Base-by-base conservation (phyloP, 1,284 basidiomycete species). In the Ganoderma meredithae region DNA sequence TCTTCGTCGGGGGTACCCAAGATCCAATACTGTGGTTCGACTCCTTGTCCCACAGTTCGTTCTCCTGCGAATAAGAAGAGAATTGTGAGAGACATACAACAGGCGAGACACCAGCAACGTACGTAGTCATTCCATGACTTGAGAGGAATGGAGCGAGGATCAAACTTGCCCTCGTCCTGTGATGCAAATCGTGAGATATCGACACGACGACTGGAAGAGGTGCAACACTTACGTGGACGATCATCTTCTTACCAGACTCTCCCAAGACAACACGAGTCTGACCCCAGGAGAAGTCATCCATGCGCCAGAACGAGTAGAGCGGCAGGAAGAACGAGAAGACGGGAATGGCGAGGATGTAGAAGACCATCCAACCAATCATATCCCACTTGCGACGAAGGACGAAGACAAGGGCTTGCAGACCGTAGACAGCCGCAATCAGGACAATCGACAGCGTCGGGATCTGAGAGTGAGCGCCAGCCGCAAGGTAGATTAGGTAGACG, bases 241-340 rank as follows among this genome's bases (percentile, higher is more conserved):
- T 91, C 73, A 98, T 84, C 83, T 96, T 97, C 86, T 97, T 97
- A 39, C 97, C 97, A 68, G 91, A 88, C 81, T 99, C 97, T 74
- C 97, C 97, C 73, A 98, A 83, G 41, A 99, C 97, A 71, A 97
- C 80, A 89, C 95, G 94, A 25, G 96, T 98, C 60, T 88, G 87
- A 88, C 98, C 98, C 98, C 96, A 98, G 3, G 95, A 97, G 88
- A 99, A 99, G 82, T 98, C 96, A 81, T 99, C 97, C 97, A 99
- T 99, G 74, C 88, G 90, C 97, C 97, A 99, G 91, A 99, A 99
- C 1, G 97, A 97, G 81, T 98, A 98, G 25, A 98, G 82, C 0
- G 97, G 97, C 49, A 99, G 87, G 81, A 96, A 88, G 83, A 99
- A 92, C 25, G 96, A 96, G 85, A 96, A 97, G 61, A 89, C 88